Base-by-base conservation (phyloP, 1,284 basidiomycete genomes). In the Naganishia cerealis region DNA sequence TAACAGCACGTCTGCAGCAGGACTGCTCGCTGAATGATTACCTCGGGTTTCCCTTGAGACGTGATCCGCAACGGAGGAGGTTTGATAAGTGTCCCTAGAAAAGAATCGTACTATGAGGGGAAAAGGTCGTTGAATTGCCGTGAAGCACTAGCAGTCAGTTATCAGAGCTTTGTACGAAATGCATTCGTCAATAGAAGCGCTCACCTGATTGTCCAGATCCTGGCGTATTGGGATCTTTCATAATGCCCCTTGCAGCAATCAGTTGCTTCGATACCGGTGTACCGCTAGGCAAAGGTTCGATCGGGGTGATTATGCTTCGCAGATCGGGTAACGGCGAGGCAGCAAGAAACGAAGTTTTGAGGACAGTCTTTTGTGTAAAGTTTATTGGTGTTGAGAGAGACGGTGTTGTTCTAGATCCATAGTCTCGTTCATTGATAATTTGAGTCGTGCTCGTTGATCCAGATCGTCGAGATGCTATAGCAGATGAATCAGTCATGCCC, bases 181-280 rank as follows among this genome's bases (percentile, higher is more conserved):
- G 10, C 15, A 21, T 21, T 40, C 8, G 43, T 39, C 38, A 13
- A 21, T 2, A 3, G 12, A 16, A 7, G 15, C 18, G 12, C 61
- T 18, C 54, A 63, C 61, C 61, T 53, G 61, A 63, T 53, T 63
- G 61, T 42, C 61, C 61, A 24, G 61, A 63, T 12, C 50, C 50
- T 18, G 61, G 61, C 15, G 61, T 54, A 13, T 54, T 54, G 15
- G 61, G 39, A 24, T 63, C 50, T 46, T 40, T 53, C 61, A 63
- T 63, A 24, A 63, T 63, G 1, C 61, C 39, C 33, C 39, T 26
- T 24, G 61, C 61, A 12, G 61, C 46, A 1, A 63, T 15, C 13
- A 40, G 38, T 5, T 63, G 50, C 50, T 63, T 63, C n/a, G 18
- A 40, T 0, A 54, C 9, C 16, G 61, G 61, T 10, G 61, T 63